Percentiles rank a stretch among this genome's conserved stretches.
phyloP scores from a whole-genome alignment of 768 basidiomycete species.

The Russula sp. region DNA sequence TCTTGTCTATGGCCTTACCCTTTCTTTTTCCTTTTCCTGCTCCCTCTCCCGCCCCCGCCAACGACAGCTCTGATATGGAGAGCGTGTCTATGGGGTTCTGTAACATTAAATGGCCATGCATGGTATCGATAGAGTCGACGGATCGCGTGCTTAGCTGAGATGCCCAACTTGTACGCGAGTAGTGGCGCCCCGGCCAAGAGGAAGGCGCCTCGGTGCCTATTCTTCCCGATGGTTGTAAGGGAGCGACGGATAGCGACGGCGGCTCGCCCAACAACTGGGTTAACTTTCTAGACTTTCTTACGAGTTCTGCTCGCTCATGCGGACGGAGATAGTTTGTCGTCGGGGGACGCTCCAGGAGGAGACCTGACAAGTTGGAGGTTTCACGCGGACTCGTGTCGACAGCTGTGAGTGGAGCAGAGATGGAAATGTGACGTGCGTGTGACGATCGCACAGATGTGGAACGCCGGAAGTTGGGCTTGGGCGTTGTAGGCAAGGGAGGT shows the following conservation, averaged over 20 bases:
- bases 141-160: neutral
- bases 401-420: conserved; percentile 3
- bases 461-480: conserved; percentile 41
- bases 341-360: conserved; percentile 38
- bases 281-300: conserved; percentile 70
- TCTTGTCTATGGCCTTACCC: conserved; percentile 1
- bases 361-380: conserved; percentile 2
- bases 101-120: conserved; percentile 51
- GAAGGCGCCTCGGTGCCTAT: neutral
- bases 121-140: conserved; percentile 12
- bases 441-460: conserved; percentile 21
- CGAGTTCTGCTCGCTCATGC: conserved; percentile 61
- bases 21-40: neutral
- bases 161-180: neutral
- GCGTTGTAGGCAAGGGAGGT: conserved; percentile 39
- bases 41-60: conserved; percentile 2
- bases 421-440: conserved; percentile 6
- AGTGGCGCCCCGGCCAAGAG: neutral
- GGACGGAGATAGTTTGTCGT: conserved; percentile 62
- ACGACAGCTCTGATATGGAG: conserved; percentile 5
- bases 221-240: conserved; percentile 7
- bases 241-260: conserved; percentile 29
- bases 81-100: conserved; percentile 40
- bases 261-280: conserved; percentile 72
- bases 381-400: conserved; percentile 17